phyloP scores from a whole-genome alignment of 2,329 filamentous ascomycete species.

The Colletotrichum sp. region DNA sequence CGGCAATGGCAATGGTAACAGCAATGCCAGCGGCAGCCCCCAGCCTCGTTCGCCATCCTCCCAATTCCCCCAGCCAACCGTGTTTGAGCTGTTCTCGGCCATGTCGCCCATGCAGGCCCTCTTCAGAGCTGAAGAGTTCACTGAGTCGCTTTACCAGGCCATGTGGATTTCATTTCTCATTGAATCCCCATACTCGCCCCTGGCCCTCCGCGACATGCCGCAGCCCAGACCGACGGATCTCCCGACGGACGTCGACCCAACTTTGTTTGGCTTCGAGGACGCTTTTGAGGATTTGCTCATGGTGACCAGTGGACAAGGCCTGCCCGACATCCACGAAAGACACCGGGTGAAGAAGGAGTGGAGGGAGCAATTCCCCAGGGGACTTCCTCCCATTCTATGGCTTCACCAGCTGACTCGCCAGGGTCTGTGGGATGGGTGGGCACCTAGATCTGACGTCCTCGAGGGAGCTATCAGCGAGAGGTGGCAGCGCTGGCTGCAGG shows the following conservation, averaged over 20 bases:
- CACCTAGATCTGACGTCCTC: constrained; percentile 12
- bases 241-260: constrained; percentile 37
- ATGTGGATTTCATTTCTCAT: constrained; percentile 38
- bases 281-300: constrained; percentile 63
- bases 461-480: constrained; percentile 17
- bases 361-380: constrained; percentile 40
- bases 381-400: constrained; percentile 48
- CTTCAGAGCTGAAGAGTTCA: constrained; percentile 10
- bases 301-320: constrained; percentile 44
- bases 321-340: constrained; percentile 43
- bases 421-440: constrained; percentile 23
- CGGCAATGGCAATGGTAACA: not conserved
- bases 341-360: constrained; percentile 41
- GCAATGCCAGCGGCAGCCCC: not conserved
- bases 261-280: constrained; percentile 57
- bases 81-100: constrained; percentile 9
- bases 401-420: constrained; percentile 27
- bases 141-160: constrained; percentile 20
- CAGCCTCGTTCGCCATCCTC: not conserved
- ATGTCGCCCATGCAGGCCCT: constrained; percentile 11
- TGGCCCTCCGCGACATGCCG: constrained; percentile 47
- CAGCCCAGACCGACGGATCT: constrained; percentile 53
- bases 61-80: not conserved
- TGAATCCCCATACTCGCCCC: constrained; percentile 49
- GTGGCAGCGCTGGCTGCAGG: constrained; percentile 19